Base-by-base conservation (phyloP, 2,329 filamentous ascomycete genomes). In the Colletotrichum liriopes region DNA sequence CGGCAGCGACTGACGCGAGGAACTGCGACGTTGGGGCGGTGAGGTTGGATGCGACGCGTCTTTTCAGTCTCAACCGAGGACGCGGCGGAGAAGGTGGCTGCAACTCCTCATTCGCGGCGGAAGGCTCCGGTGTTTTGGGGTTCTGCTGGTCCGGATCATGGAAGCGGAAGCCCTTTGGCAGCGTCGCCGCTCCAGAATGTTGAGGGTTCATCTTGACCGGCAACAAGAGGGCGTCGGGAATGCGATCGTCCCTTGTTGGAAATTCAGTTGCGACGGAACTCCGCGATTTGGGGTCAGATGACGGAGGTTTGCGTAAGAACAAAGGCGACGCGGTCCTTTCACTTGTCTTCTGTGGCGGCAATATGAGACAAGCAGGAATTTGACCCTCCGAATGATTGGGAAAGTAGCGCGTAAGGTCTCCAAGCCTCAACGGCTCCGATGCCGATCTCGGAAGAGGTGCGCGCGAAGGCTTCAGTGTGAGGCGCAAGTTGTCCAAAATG, bases 1-100 rank as follows among this genome's bases (percentile, higher is more conserved):
- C 90, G 23, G 90, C 89, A 55, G 89, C 90, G 69, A 92, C 90
- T 5, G 90, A 92, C 3, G 89, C 90, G n/a, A 92, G 86, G 77
- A 92, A 92, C 62, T 92, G 89, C 77, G 91, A 85, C 1, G 90
- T 92, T 2, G 90, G 89, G 47, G 89, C 89, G 71, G 85, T 80
- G 14, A 89, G 82, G 68, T 86, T 84, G 54, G 88, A 86, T 47
- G 85, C 84, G 76, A 86, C 84, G 76, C 89, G 88, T 76, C 86
- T 85, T 80, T 89, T 89, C 72, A 91, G 79, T 74, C 84, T 86
- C 75, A 91, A 83, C 65, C 87, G 87, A 73, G 86, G 87, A 76
- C 87, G 85, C 54, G 86, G 86, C 35, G 88, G 85, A 47, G 86
- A 86, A 14, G 87, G 86, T 11, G 84, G 82, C 67, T 82, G 83